A percentile compares a stretch with the other conserved stretches of the same genome.
These are phyloP conservation scores for Mariannaea sp. DNA, from an alignment of 2,329 filamentous ascomycete species.

Conservation along the genomic window DNA sequence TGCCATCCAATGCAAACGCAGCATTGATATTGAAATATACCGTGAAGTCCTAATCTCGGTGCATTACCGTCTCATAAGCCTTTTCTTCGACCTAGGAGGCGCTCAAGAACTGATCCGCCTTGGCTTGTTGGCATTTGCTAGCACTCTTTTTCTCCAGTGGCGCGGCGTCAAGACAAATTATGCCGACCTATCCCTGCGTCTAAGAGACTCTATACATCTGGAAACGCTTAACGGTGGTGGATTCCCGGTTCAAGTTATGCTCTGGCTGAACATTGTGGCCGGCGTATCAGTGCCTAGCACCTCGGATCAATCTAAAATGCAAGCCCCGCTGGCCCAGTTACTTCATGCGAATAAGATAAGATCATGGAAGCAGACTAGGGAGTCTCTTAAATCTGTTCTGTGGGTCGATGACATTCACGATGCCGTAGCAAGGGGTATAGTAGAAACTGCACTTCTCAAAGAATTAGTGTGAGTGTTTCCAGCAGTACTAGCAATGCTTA, in stretches of 20 bases:
- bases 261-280: conserved; percentile 1
- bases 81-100: not conserved
- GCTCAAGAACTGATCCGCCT: not conserved
- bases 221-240: no score
- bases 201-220: not conserved
- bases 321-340: not conserved
- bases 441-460: not conserved
- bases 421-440: not conserved
- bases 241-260: not conserved
- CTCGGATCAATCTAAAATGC: not conserved
- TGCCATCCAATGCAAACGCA: not conserved
- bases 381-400: not conserved
- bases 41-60: conserved; percentile 6
- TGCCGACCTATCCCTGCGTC: not conserved
- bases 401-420: not conserved
- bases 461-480: no score
- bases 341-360: not conserved
- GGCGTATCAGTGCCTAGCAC: not conserved
- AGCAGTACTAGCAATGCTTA: no score
- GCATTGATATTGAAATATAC: conserved; percentile 1
- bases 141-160: conserved; percentile 8
- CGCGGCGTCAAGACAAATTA: not conserved
- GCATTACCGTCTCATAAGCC: conserved; percentile 3
- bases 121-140: not conserved
- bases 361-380: not conserved